phyloP scores from a whole-genome alignment of 1,284 basidiomycete genomes.

The Rhodofomes roseus region DNA sequence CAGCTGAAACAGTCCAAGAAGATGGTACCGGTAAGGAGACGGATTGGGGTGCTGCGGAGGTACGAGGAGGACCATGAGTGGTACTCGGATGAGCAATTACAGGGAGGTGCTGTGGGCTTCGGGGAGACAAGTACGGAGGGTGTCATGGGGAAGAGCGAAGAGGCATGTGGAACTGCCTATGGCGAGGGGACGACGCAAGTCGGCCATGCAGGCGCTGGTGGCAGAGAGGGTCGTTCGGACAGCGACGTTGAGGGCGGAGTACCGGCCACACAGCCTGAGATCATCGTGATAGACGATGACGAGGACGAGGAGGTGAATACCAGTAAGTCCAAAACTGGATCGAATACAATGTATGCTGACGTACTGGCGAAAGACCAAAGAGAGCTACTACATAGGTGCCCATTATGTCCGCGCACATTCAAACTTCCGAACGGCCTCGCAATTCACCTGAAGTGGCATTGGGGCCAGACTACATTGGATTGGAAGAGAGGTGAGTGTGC shows the following conservation, averaged over 20 bases:
- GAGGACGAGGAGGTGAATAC: not conserved
- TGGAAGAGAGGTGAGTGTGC: conserved; percentile 17
- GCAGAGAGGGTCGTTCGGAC: no score
- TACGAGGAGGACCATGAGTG: not conserved
- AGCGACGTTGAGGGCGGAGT: not conserved
- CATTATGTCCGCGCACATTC: conserved; percentile 26
- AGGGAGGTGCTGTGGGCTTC: no score
- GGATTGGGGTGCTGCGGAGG: not conserved
- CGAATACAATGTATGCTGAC: not conserved
- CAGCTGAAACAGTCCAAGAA: not conserved
- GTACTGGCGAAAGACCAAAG: not conserved
- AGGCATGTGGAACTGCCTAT: no score
- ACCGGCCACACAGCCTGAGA: not conserved
- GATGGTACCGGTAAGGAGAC: not conserved
- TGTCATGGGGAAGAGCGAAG: not conserved
- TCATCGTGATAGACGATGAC: not conserved
- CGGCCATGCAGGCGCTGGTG: not conserved
- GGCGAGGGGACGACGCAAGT: not conserved
- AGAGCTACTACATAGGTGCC: conserved; percentile 14
- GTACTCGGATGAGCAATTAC: not conserved
- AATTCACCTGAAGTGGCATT: conserved; percentile 32
- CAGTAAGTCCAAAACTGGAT: not conserved
- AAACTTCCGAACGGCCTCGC: conserved; percentile 26
- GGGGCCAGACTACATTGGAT: conserved; percentile 16
- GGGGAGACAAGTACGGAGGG: not conserved